phyloP scores from a whole-genome alignment of 495 filamentous ascomycete genomes.

The Margaritispora aquatica region DNA sequence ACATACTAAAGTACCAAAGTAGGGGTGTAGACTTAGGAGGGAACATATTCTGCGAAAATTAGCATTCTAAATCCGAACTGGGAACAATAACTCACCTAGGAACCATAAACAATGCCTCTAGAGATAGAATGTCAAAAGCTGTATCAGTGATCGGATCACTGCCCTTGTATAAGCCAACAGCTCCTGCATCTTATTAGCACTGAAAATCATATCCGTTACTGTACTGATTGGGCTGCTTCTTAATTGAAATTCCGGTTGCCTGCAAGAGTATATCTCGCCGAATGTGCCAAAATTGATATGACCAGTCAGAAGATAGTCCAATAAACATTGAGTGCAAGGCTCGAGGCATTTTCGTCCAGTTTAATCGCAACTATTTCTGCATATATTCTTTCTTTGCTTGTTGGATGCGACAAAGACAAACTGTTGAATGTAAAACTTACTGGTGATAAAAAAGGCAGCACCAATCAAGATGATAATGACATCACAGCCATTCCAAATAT shows the following conservation, averaged over 20 bases:
- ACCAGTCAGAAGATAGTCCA: too few species aligned
- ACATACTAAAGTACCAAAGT: constrained; percentile 63
- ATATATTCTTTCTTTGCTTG: too few species aligned
- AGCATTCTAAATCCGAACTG: constrained; percentile 1
- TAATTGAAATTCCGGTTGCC: too few species aligned
- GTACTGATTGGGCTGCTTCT: too few species aligned
- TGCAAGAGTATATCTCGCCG: too few species aligned
- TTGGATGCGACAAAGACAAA: too few species aligned
- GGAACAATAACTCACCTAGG: constrained; percentile 43
- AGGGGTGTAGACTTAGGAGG: constrained; percentile 80
- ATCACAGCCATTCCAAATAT: constrained; percentile 91
- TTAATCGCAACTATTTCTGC: too few species aligned
- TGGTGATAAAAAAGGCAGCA: constrained; percentile 58
- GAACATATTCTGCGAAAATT: constrained; percentile 57
- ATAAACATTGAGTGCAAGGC: too few species aligned
- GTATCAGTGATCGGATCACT: constrained; percentile 61
- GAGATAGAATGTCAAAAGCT: constrained; percentile 79
- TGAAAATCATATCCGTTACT: too few species aligned
- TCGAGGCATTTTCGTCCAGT: too few species aligned
- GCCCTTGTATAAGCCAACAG: constrained; percentile 61
- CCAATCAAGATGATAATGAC: constrained; percentile 82
- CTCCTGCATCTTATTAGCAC: constrained; percentile 39
- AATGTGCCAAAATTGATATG: too few species aligned
- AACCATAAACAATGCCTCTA: constrained; percentile 87
- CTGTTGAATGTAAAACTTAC: too few species aligned